Conservation (phyloP, 169 alveolate species). For the Plasmodium gallinaceum region DNA sequence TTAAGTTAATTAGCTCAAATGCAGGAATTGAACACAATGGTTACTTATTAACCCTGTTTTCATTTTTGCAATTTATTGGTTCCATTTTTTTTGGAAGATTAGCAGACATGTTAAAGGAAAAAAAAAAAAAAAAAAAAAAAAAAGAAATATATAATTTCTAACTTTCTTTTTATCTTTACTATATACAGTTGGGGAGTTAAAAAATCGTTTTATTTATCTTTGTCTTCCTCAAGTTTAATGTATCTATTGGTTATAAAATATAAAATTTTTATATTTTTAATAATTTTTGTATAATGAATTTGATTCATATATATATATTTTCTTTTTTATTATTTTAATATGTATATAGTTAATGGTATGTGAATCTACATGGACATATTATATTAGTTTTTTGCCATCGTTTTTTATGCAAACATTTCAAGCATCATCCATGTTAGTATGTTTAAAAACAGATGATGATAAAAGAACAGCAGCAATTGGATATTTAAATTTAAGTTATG, state of each 20-base stretch:
- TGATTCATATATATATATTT: background rate
- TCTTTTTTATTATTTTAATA: background rate
- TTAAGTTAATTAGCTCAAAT: slow-evolving; percentile 42
- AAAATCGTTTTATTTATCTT: slow-evolving; percentile 56
- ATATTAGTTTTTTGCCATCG: slow-evolving; percentile 47
- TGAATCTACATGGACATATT: slow-evolving; percentile 50
- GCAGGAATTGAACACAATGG: slow-evolving; percentile 76
- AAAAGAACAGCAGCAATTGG: slow-evolving; percentile 66
- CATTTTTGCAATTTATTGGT: slow-evolving; percentile 49
- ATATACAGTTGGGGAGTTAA: slow-evolving; percentile 69
- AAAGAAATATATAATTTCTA: background rate
- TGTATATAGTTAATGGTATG: slow-evolving; percentile 21
- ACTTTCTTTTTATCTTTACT: background rate
- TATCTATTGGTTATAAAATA: slow-evolving; percentile 29
- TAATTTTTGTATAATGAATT: background rate
- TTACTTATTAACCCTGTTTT: slow-evolving; percentile 49
- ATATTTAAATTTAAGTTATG: slow-evolving; percentile 55
- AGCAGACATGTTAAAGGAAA: slow-evolving; percentile 47
- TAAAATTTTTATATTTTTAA: background rate
- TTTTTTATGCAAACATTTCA: slow-evolving; percentile 72
- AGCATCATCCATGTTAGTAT: slow-evolving; percentile 55
- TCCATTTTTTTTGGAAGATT: slow-evolving; percentile 65
- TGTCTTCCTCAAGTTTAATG: slow-evolving; percentile 54
- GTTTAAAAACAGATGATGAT: slow-evolving; percentile 46
- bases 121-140: background rate